Conservation (phyloP, 164 flowering plant genomes). For the Piper betle region DNA sequence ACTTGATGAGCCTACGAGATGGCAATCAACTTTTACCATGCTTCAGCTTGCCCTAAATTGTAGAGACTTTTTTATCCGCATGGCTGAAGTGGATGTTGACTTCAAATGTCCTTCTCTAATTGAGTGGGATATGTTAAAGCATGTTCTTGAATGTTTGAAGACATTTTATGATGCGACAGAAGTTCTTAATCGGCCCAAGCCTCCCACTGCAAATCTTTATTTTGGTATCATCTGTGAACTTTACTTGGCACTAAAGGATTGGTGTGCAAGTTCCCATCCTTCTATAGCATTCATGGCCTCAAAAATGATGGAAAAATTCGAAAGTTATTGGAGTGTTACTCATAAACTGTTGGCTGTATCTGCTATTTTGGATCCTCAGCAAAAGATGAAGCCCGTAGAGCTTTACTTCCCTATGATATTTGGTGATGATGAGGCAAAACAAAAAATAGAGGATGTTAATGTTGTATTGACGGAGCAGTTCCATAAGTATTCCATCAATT, state of each 20-base stretch:
- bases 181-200: slow-evolving; percentile 1
- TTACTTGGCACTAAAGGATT: background rate
- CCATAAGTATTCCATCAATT: slow-evolving; percentile 32
- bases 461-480: slow-evolving; percentile 54
- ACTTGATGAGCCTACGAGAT: slow-evolving; percentile 36
- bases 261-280: background rate
- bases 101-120: slow-evolving; percentile 36
- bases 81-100: slow-evolving; percentile 36
- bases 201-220: slow-evolving; percentile 6
- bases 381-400: slow-evolving; percentile 68
- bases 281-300: background rate
- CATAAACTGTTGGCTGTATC: slow-evolving; percentile 18
- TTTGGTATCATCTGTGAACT: slow-evolving; percentile 3
- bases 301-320: slow-evolving; percentile 3
- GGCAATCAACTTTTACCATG: slow-evolving; percentile 60
- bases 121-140: slow-evolving; percentile 64
- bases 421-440: slow-evolving; percentile 34
- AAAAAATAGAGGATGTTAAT: slow-evolving; percentile 32
- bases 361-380: slow-evolving; percentile 73
- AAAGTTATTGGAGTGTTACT: slow-evolving; percentile 5
- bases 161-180: slow-evolving; percentile 4
- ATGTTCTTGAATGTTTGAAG: slow-evolving; percentile 4
- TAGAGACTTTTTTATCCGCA: slow-evolving; percentile 32
- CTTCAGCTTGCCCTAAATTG: slow-evolving; percentile 44
- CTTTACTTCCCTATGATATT: slow-evolving; percentile 51